phyloP scores from a whole-genome alignment of 257 asterid genomes.

The Ajuga chamaepitys region DNA sequence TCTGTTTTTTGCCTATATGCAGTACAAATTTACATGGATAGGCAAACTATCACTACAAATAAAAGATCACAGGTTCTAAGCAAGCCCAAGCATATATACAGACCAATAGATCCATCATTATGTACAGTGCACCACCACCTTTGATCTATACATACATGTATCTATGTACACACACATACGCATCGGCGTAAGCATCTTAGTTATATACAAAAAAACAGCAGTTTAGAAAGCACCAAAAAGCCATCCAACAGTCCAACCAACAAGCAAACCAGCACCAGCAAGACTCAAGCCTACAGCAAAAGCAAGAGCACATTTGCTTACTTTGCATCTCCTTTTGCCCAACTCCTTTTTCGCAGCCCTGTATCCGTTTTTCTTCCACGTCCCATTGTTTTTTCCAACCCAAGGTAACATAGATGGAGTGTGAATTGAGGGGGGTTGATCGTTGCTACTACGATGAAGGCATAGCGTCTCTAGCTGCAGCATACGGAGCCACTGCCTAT shows the following conservation, averaged over 20 bases:
- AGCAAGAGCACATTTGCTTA: conserved; percentile 32
- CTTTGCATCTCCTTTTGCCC: conserved; percentile 8
- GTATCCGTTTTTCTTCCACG: conserved; percentile 15
- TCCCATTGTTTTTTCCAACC: conserved; percentile 10
- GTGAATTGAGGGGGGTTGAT: conserved; percentile 9
- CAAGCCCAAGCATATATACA: conserved; percentile 7
- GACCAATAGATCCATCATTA: background rate
- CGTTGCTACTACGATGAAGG: conserved; percentile 40
- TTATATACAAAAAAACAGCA: background rate
- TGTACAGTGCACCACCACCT: background rate
- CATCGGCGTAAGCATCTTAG: background rate
- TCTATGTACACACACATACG: background rate
- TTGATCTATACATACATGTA: background rate
- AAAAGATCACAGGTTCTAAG: background rate
- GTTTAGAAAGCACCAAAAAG: conserved; percentile 36
- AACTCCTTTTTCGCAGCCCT: conserved; percentile 23
- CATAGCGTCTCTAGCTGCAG: conserved; percentile 52
- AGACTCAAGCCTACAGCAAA: conserved; percentile 54
- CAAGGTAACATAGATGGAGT: conserved; percentile 17
- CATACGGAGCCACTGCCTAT: conserved; percentile 54
- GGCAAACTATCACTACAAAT: too few species aligned
- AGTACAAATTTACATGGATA: too few species aligned
- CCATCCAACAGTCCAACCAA: conserved; percentile 68
- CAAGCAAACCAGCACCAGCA: conserved; percentile 62
- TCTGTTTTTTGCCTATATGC: too few species aligned